Evolutionary conservation across 495 filamentous ascomycete species (phyloP).

Genomic region (Penicillium paxilli): DNA sequence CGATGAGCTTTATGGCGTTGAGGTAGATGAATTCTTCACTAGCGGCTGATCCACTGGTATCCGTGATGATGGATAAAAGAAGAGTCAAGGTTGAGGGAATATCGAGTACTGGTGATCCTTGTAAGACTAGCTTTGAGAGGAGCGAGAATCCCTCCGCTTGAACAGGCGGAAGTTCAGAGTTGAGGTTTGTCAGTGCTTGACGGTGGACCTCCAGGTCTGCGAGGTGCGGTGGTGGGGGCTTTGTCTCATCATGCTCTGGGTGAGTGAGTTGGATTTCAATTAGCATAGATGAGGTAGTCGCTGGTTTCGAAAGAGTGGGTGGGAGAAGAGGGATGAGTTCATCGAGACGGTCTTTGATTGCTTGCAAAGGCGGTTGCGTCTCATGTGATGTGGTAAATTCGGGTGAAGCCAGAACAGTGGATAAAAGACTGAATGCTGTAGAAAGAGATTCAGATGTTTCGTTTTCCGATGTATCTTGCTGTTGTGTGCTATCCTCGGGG

Average conservation of each 20-base stretch:
- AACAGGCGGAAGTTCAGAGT: slow-evolving; percentile 73
- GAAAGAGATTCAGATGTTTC: slow-evolving; percentile 53
- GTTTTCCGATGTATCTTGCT: slow-evolving; percentile 29
- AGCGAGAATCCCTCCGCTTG: slow-evolving; percentile 76
- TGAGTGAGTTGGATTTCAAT: slow-evolving; percentile 59
- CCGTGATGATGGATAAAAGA: slow-evolving; percentile 64
- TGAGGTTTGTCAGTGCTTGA: slow-evolving; percentile 71
- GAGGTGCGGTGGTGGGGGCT: slow-evolving; percentile 41
- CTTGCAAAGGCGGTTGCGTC: slow-evolving; percentile 40
- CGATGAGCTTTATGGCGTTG: slow-evolving; percentile 66
- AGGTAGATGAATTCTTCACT: slow-evolving; percentile 76
- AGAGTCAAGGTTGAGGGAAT: slow-evolving; percentile 67
- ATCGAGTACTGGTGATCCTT: slow-evolving; percentile 65
- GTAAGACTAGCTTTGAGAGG: slow-evolving; percentile 62
- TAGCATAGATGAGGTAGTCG: slow-evolving; percentile 54
- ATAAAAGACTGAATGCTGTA: slow-evolving; percentile 66
- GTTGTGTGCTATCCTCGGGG: slow-evolving; percentile 11
- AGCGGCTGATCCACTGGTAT: slow-evolving; percentile 36
- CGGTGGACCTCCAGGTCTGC: slow-evolving; percentile 70
- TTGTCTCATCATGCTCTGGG: slow-evolving; percentile 47
- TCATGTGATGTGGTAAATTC: slow-evolving; percentile 56
- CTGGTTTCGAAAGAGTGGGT: slow-evolving; percentile 35
- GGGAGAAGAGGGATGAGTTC: slow-evolving; percentile 39
- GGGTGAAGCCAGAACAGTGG: slow-evolving; percentile 63
- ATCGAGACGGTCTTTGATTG: slow-evolving; percentile 54